A percentile compares a stretch with the other conserved stretches of the same genome.
These are phyloP conservation scores for Elsinoe perseae DNA, from an alignment of 2,329 filamentous ascomycete genomes.

Conservation along the genomic window DNA sequence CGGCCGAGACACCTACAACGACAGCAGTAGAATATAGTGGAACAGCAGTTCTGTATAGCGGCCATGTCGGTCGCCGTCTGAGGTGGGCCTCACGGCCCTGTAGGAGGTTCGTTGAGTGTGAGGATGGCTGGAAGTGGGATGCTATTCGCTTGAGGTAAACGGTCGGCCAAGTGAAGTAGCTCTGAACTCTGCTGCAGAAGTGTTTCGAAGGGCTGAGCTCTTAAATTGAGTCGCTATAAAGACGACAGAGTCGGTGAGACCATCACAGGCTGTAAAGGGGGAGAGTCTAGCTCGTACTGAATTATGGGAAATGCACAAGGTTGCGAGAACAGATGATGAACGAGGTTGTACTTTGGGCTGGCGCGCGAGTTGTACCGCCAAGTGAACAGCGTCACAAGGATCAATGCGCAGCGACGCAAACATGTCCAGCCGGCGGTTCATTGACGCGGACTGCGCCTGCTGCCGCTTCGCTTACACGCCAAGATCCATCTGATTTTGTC, in stretches of 20 bases:
- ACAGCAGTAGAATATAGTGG: conserved; percentile 29
- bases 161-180: conserved; percentile 4
- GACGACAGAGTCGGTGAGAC: neutral
- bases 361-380: conserved; percentile 4
- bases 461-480: neutral
- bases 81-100: conserved; percentile 16
- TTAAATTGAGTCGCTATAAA: neutral
- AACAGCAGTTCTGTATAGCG: conserved; percentile 27
- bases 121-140: neutral
- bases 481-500: neutral
- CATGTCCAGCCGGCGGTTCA: neutral
- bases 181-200: conserved; percentile 7
- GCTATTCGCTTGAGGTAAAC: conserved; percentile 12
- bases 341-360: conserved; percentile 10
- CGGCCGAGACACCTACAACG: conserved; percentile 22
- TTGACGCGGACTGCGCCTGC: neutral
- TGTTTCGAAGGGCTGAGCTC: neutral
- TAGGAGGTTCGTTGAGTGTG: neutral
- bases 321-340: neutral
- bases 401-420: neutral
- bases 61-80: conserved; percentile 19
- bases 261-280: neutral
- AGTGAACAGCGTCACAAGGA: conserved; percentile 10
- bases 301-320: neutral
- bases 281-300: neutral